Base-by-base conservation (phyloP, 495 filamentous ascomycete species). In the Talaromyces wortmannii region DNA sequence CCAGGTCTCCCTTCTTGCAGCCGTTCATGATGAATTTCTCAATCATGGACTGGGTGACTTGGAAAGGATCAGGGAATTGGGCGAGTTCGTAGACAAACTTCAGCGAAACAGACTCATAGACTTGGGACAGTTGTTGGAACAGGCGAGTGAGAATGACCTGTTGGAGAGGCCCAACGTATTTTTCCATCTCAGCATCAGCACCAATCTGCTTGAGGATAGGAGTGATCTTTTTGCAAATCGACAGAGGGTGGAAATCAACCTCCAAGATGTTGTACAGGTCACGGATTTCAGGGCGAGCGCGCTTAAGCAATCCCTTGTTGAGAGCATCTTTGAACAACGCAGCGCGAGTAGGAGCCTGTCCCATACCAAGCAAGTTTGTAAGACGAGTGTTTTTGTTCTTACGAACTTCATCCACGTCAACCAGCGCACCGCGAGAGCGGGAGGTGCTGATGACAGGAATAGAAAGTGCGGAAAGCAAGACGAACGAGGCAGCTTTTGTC, bases 21-120 rank as follows among this genome's bases (percentile, higher is more conserved):
- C 94, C 94, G 73, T 98, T 98, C 94, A 98, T 98, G 80, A 98
- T 97, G 81, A 98, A 98, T 76, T 98, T 98, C 77, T 98, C 94
- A 56, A 98, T 96, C 58, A 89, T 95, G 60, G 83, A 85, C 42
- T 88, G 86, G 58, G 81, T 87, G 60, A 97, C 91, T 75, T 96
- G 88, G 83, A 95, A 97, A 23, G 94, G 92, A 62, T 95, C 91
- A 31, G 94, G 94, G 79, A 98, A 98, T 67, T 94, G 83, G 55
- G 94, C 94, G 31, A 97, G 86, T 63, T 90, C 84, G 63, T 96
- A 87, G 32, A 98, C 92, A 64, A 96, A 96, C 59, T 84, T 84
- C 46, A 98, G 85, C 71, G 96, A 89, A 49, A 98, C 92, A 50
- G 92, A 96, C 72, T 97, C 95, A 75, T 98, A 98, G 52, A 98